A percentile compares a stretch with the other conserved stretches of the same genome.
Evolutionary conservation across 805 yeast species (phyloP).

Genomic region (Starmerella floris): DNA sequence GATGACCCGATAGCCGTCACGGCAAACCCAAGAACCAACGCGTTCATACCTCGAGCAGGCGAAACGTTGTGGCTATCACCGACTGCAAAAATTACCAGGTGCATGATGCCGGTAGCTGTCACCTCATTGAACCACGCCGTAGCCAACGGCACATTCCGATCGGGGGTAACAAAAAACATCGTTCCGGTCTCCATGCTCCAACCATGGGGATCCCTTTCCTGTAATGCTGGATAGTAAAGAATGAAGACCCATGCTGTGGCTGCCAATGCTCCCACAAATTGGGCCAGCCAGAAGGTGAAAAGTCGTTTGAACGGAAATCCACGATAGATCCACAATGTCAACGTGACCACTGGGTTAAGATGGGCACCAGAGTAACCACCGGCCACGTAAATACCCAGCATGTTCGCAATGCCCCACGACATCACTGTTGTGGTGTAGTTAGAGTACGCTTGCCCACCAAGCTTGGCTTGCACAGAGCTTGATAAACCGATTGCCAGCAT

Average conservation of each 20-base stretch:
- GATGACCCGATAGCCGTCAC: slow-evolving; percentile 37
- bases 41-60: slow-evolving; percentile 35
- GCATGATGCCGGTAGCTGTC: slow-evolving; percentile 34
- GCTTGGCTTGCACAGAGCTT: slow-evolving; percentile 34
- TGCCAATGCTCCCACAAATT: slow-evolving; percentile 36
- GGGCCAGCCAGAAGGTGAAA: slow-evolving; percentile 35
- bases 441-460: slow-evolving; percentile 31
- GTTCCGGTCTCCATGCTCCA: slow-evolving; percentile 2
- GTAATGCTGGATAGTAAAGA: slow-evolving; percentile 30
- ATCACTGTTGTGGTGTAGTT: slow-evolving; percentile 33
- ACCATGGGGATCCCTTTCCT: slow-evolving; percentile 28
- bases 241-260: slow-evolving; percentile 32
- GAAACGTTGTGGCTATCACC: slow-evolving; percentile 38
- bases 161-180: not conserved
- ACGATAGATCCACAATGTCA: slow-evolving; percentile 37
- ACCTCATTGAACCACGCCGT: slow-evolving; percentile 38
- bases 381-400: slow-evolving; percentile 37
- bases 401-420: slow-evolving; percentile 45
- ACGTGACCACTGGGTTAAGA: slow-evolving; percentile 41
- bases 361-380: slow-evolving; percentile 52
- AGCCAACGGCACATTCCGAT: slow-evolving; percentile 14
- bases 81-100: slow-evolving; percentile 37
- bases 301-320: slow-evolving; percentile 40
- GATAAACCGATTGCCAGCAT: slow-evolving; percentile 38
- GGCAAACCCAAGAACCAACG: slow-evolving; percentile 36